Evolutionary conservation across 2,329 filamentous ascomycete species (phyloP), one percentile per base, ranked within the genome.

Genomic region (Cladosporium colombiae): DNA sequence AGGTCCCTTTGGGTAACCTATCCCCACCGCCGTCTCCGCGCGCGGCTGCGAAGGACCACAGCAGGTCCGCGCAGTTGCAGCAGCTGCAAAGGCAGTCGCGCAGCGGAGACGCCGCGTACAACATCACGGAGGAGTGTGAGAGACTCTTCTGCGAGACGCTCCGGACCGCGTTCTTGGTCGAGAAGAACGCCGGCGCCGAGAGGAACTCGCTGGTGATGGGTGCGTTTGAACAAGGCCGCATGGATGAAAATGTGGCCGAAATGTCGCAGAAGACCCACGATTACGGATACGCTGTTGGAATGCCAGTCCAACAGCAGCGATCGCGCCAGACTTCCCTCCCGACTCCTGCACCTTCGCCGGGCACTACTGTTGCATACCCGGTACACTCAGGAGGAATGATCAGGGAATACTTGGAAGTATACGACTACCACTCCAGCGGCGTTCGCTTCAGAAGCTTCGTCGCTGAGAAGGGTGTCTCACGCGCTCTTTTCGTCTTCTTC

Each of bases 71-170:
- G 55, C 55, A 57, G 31, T 52, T 58, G 64, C 61, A 59, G 66
- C 55, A 61, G 31, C 64, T 67, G 74, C 72, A 73, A 58, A 58
- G 55, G 66, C 55, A 61, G 31, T 65, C 68, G 74, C 72, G 74
- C 74, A 82, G 80, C 90, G 91, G 91, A 91, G 93, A 93, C 92
- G 93, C 93, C 89, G 89, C 92, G 91, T 88, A 91, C 83, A 89
- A 89, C 84, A 96, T 97, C 86, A 93, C 91, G 91, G 93, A 91
- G 93, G 93, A 97, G 92, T 96, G 93, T 97, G 93, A 97, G 93
- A 97, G 93, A 86, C 94, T 97, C 90, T 96, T 97, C 88, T 97
- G 93, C 84, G 92, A 94, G 90, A 90, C 89, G 86, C 91, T 97
- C 89, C 91, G 88, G 83, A 84, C 89, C 84, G 90, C 91, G 85